Conservation (phyloP, 371 early-diverging fungal species). For the Sporodiniella umbellata region DNA sequence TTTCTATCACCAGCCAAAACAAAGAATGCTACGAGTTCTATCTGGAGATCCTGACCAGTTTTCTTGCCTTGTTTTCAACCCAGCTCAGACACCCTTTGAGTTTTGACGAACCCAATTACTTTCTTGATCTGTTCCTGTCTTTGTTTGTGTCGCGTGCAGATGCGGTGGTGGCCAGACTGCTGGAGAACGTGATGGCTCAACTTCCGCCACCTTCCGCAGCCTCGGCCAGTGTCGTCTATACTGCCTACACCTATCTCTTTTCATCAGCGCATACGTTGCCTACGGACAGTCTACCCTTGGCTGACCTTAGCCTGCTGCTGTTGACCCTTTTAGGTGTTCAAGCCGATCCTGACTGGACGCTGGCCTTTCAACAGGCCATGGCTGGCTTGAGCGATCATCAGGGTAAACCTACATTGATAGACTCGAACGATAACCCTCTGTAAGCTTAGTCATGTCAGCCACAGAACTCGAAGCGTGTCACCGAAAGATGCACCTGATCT, state of each 20-base stretch:
- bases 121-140: constrained; percentile 55
- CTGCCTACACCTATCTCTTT: constrained; percentile 71
- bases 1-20: constrained; percentile 35
- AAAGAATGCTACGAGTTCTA: constrained; percentile 70
- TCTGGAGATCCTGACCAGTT: constrained; percentile 59
- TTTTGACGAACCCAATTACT: constrained; percentile 50
- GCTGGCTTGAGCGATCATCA: constrained; percentile 54
- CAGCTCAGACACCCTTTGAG: constrained; percentile 54
- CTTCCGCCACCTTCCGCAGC: constrained; percentile 53
- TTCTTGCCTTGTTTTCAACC: constrained; percentile 63
- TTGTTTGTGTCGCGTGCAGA: constrained; percentile 61
- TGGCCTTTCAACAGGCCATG: constrained; percentile 57
- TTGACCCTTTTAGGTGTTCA: constrained; percentile 49
- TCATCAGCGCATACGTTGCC: constrained; percentile 36
- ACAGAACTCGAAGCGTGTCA: constrained; percentile 21
- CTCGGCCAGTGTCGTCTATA: constrained; percentile 64
- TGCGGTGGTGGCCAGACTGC: constrained; percentile 51
- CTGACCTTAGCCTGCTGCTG: constrained; percentile 62
- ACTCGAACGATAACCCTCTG: no score
- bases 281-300: constrained; percentile 52
- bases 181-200: constrained; percentile 65
- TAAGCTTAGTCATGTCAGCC: constrained; percentile 15
- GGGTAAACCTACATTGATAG: no score
- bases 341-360: no score
- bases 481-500: constrained; percentile 44